phyloP scores from a whole-genome alignment of 1,139 yeast genomes.

The Scheffersomyces illinoinensis region DNA sequence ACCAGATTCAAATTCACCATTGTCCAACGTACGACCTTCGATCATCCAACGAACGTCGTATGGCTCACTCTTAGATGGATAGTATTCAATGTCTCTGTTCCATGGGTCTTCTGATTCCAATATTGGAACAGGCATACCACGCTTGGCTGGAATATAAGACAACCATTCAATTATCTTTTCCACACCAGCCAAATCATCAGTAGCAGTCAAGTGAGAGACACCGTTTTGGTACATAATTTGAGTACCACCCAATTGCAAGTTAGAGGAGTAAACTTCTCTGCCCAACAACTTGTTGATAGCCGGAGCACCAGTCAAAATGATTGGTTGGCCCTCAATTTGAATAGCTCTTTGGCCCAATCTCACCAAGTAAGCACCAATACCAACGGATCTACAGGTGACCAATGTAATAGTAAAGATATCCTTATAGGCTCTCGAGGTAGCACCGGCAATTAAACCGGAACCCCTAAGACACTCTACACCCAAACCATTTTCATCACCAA shows the following conservation, averaged over 20 bases:
- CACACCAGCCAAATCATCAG: slow-evolving; percentile 95
- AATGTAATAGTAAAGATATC: slow-evolving; percentile 95
- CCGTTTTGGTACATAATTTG: slow-evolving; percentile 98
- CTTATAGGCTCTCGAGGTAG: slow-evolving; percentile 94
- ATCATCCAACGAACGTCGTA: slow-evolving; percentile 97
- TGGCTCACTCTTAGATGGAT: slow-evolving; percentile 69
- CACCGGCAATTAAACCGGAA: slow-evolving; percentile 98
- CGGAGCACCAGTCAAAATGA: slow-evolving; percentile 97
- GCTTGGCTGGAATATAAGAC: slow-evolving; percentile 91
- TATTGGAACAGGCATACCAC: slow-evolving; percentile 90
- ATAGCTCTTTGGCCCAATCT: slow-evolving; percentile 98
- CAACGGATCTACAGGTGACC: slow-evolving; percentile 98
- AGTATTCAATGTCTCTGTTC: slow-evolving; percentile 89
- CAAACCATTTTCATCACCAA: slow-evolving; percentile 94
- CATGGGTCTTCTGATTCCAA: slow-evolving; percentile 79
- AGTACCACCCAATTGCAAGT: slow-evolving; percentile 97
- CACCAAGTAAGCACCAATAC: slow-evolving; percentile 98
- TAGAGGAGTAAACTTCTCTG: slow-evolving; percentile 94
- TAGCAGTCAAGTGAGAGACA: slow-evolving; percentile 94
- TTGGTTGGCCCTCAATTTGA: slow-evolving; percentile 98
- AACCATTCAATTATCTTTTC: slow-evolving; percentile 94
- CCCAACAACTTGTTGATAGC: slow-evolving; percentile 96
- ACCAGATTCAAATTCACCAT: slow-evolving; percentile 77
- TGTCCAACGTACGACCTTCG: slow-evolving; percentile 71
- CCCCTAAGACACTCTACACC: slow-evolving; percentile 99